Evolutionary conservation across 257 asterid genomes (phyloP), one percentile per base, ranked within the genome.

Genomic region (Handroanthus guayacan): DNA sequence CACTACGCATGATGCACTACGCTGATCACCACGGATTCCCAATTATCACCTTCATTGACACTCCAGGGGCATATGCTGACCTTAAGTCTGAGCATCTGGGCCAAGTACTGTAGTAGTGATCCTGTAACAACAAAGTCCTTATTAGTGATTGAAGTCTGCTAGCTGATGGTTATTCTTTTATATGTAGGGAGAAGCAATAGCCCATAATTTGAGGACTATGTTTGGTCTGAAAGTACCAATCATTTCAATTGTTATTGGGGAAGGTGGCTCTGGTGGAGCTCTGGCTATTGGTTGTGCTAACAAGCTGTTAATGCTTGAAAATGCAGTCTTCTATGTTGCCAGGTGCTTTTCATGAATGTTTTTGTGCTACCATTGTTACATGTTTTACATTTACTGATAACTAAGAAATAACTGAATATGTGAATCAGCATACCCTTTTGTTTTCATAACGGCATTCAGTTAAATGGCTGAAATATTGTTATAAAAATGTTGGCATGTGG

Each of bases 241-340:
- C 71, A 65, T 95, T 70, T 91, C 98, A 41, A 88, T 95, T 83
- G 94, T 95, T 75, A 86, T 95, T 6, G 99, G 99, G 17, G 99
- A 95, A 91, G 99, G 99, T 67, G 99, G 99, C 51, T 95, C 99
- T 48, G 99, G 99, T 84, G 99, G 99, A 80, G 99, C 99, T 85
- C 87, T 95, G 82, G 99, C 99, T 66, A 92, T 95, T 87, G 98
- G 91, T 78, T 95, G 99, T 82, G 97, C 91, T 78, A 95, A 95
- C 87, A 93, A 91, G 89, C 82, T 95, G 66, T 74, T 92, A 71
- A 92, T 95, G 99, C 97, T 95, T 82, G 99, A 95, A 87, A 95
- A 95, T 83, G 92, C 98, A 12, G 98, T 95, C 80, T 95, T 92
- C 89, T 95, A 89, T 71, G 99, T 95, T 80, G 99, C 99, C 86